phyloP scores from a whole-genome alignment of 2,329 filamentous ascomycete species.

The Colletotrichum horii region DNA sequence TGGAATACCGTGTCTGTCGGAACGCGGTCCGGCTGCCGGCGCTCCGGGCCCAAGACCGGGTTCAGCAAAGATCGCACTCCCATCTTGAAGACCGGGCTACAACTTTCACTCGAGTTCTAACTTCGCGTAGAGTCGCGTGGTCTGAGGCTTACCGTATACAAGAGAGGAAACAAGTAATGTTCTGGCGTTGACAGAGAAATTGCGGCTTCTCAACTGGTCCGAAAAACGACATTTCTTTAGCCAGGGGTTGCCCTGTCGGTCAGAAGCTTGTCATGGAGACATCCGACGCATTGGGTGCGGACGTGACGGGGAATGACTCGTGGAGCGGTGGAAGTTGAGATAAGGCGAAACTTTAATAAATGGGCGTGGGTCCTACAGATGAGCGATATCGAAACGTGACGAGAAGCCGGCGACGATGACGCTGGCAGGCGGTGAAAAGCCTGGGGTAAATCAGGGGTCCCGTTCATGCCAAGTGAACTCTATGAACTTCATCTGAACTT shows the following conservation, averaged over 20 bases:
- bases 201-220: background rate
- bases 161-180: background rate
- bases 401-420: background rate
- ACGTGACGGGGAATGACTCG: background rate
- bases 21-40: background rate
- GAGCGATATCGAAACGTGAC: background rate
- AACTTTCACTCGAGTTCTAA: background rate
- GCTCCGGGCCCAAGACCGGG: slow-evolving; percentile 3
- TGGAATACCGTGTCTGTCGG: slow-evolving; percentile 20
- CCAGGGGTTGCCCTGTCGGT: background rate
- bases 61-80: slow-evolving; percentile 1
- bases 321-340: background rate
- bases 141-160: background rate
- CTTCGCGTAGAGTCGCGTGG: background rate
- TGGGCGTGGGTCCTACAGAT: background rate
- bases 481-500: background rate
- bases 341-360: background rate
- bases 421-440: background rate
- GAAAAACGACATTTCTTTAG: background rate
- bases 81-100: background rate
- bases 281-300: background rate
- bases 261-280: background rate
- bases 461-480: background rate
- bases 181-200: background rate
- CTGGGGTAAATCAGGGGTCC: background rate